Conservation (phyloP, 495 filamentous ascomycete species). For the Aeminium ludgeri region DNA sequence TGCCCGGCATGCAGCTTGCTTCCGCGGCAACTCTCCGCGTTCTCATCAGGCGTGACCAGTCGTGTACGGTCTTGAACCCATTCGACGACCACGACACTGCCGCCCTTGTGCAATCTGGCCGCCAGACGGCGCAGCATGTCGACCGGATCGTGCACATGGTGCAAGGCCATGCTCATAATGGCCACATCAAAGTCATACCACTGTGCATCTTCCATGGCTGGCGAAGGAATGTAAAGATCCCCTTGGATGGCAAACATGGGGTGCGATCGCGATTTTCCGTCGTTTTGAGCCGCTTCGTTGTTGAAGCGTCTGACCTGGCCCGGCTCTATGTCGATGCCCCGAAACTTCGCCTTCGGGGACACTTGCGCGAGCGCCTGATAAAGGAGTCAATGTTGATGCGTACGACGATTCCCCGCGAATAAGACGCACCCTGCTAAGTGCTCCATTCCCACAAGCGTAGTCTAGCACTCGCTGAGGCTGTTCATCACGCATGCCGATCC, state of each 20-base stretch:
- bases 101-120: not conserved
- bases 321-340: not conserved
- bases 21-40: no score
- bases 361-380: not conserved
- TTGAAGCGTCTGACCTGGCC: conserved; percentile 1
- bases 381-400: not conserved
- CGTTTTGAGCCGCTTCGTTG: not conserved
- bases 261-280: not conserved
- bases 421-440: not conserved
- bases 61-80: not conserved
- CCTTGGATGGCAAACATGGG: not conserved
- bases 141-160: not conserved
- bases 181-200: not conserved
- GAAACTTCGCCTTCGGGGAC: not conserved
- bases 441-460: not conserved
- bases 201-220: not conserved
- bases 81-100: not conserved
- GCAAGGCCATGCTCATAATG: conserved; percentile 1
- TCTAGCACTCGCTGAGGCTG: not conserved
- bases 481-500: not conserved
- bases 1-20: no score
- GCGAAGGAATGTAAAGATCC: not conserved
- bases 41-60: no score
- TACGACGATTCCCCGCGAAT: no score
- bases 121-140: not conserved